Evolutionary conservation across 192 early-diverging fungal species (phyloP).

Genomic region (Podila horticola): DNA sequence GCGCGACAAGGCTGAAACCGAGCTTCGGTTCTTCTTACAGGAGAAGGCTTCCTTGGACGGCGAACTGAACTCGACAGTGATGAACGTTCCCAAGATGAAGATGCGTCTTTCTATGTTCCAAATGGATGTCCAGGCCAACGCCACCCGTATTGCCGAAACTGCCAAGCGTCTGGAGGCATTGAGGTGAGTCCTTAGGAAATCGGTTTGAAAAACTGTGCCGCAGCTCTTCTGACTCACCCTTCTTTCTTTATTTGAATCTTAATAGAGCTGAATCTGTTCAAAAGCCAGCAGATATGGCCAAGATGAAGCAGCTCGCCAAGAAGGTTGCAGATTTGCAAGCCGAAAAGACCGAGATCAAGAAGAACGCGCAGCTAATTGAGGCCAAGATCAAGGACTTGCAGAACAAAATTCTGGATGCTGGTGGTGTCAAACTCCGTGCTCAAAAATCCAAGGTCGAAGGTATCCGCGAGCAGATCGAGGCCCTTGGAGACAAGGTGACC

Average conservation of each 20-base stretch:
- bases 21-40: conserved; percentile 60
- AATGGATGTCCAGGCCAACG: conserved; percentile 76
- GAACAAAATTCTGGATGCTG: conserved; percentile 90
- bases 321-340: conserved; percentile 57
- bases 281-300: conserved; percentile 60
- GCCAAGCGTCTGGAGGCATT: conserved; percentile 69
- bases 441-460: conserved; percentile 90
- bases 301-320: conserved; percentile 60
- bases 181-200: conserved; percentile 13
- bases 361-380: conserved; percentile 72
- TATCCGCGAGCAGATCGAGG: conserved; percentile 80
- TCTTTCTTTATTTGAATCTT: neutral
- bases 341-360: conserved; percentile 62
- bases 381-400: conserved; percentile 84
- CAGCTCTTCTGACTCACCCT: conserved; percentile 26
- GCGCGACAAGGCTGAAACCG: conserved; percentile 65
- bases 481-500: conserved; percentile 72
- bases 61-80: conserved; percentile 61
- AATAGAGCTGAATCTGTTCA: conserved; percentile 60
- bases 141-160: conserved; percentile 74
- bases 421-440: conserved; percentile 85
- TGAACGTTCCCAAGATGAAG: conserved; percentile 66
- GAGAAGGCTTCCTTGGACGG: conserved; percentile 52
- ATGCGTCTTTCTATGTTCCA: conserved; percentile 72
- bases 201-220: too few relatives aligned